These are phyloP conservation scores for Viridothelium virens DNA, from an alignment of 495 filamentous ascomycete genomes.

Conservation along the genomic window DNA sequence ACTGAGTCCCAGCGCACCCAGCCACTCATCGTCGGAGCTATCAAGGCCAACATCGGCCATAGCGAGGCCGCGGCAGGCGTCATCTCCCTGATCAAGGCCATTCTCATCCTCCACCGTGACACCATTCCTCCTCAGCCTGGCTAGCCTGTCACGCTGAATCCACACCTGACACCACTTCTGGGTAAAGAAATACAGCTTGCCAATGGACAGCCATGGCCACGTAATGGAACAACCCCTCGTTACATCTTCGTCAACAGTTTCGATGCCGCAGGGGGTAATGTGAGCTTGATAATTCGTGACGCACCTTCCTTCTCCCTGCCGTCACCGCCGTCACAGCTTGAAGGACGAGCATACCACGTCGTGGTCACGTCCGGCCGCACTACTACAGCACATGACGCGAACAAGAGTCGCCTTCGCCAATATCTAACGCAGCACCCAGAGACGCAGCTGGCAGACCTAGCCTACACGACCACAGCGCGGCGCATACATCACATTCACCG, in stretches of 20 bases:
- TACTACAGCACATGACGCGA: slow-evolving; percentile 1
- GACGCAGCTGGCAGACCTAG: slow-evolving; percentile 14
- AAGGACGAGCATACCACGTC: slow-evolving; percentile 41
- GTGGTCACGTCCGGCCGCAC: slow-evolving; percentile 12
- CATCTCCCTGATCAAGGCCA: slow-evolving; percentile 70
- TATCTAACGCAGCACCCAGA: slow-evolving; percentile 19
- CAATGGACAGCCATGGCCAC: slow-evolving; percentile 31
- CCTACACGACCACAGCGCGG: slow-evolving; percentile 27
- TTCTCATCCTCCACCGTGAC: slow-evolving; percentile 80
- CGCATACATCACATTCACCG: slow-evolving; percentile 23
- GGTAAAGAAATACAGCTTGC: slow-evolving; percentile 30
- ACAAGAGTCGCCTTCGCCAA: slow-evolving; percentile 12
- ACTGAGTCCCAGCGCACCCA: slow-evolving; percentile 54
- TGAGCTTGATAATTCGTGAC: slow-evolving; percentile 36
- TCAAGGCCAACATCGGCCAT: slow-evolving; percentile 86
- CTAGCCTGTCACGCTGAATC: slow-evolving; percentile 38
- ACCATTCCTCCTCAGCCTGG: slow-evolving; percentile 64
- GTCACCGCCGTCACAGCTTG: slow-evolving; percentile 44
- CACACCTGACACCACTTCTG: slow-evolving; percentile 32
- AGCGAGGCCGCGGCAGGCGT: slow-evolving; percentile 83
- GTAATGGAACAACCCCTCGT: slow-evolving; percentile 14
- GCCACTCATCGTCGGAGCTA: slow-evolving; percentile 70
- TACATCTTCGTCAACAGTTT: slow-evolving; percentile 26
- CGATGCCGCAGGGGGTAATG: slow-evolving; percentile 28
- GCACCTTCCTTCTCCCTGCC: slow-evolving; percentile 36